A percentile compares a stretch with the other conserved stretches of the same genome.
Conservation (phyloP, 768 basidiomycete species). For the Leccinum barrowsii region DNA sequence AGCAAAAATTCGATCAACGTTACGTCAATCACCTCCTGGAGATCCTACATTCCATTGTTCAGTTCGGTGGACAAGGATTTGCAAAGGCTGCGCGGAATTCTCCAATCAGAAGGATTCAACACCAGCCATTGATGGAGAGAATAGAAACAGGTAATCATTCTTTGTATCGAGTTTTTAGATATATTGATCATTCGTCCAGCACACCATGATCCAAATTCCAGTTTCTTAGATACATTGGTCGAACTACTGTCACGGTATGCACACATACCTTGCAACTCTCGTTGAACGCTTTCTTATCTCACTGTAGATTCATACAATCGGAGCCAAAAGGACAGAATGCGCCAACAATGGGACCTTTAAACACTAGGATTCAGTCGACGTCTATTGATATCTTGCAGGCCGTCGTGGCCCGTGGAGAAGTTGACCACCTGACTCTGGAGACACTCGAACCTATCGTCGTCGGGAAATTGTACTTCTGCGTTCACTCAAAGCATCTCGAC, state of each 20-base stretch:
- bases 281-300: slow-evolving; percentile 1
- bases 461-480: slow-evolving; percentile 67
- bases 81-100: slow-evolving; percentile 68
- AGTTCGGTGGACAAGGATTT: slow-evolving; percentile 89
- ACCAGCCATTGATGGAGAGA: slow-evolving; percentile 58
- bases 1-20: slow-evolving; percentile 73
- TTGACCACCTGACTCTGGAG: slow-evolving; percentile 57
- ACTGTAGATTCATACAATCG: slow-evolving; percentile 66
- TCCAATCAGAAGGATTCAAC: slow-evolving; percentile 59
- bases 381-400: slow-evolving; percentile 81
- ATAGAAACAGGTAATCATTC: slow-evolving; percentile 51
- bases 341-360: slow-evolving; percentile 56
- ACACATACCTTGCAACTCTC: slow-evolving; percentile 36
- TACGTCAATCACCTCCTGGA: slow-evolving; percentile 73
- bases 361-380: slow-evolving; percentile 65
- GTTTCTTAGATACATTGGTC: slow-evolving; percentile 74
- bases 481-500: slow-evolving; percentile 70
- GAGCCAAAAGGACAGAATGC: slow-evolving; percentile 57
- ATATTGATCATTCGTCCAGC: slow-evolving; percentile 10
- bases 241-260: slow-evolving; percentile 70
- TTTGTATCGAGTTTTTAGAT: background rate
- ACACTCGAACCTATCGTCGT: slow-evolving; percentile 68
- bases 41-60: slow-evolving; percentile 68
- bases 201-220: slow-evolving; percentile 51
- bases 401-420: slow-evolving; percentile 77